A percentile compares a stretch with the other conserved stretches of the same genome.
phyloP scores from a whole-genome alignment of 805 yeast genomes.

The Saturnispora sanitii region DNA sequence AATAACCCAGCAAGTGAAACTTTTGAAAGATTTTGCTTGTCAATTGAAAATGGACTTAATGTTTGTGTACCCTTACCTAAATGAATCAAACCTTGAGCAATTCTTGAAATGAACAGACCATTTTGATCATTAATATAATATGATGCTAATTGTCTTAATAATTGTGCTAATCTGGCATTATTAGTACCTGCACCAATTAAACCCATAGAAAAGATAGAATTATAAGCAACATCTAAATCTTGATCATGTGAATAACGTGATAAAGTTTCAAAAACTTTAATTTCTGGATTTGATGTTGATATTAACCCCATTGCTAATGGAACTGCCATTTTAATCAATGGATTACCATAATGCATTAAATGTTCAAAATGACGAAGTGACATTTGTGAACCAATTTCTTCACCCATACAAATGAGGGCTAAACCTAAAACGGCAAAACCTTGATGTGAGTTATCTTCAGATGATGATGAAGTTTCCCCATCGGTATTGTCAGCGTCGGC shows the following conservation, averaged over 20 bases:
- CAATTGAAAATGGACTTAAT: conserved; percentile 80
- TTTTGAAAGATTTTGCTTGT: conserved; percentile 77
- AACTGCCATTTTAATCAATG: conserved; percentile 83
- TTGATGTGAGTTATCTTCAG: conserved; percentile 47
- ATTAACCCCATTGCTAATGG: conserved; percentile 98
- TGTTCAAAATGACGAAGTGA: conserved; percentile 94
- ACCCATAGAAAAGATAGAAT: conserved; percentile 95
- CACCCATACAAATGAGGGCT: conserved; percentile 94
- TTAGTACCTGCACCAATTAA: conserved; percentile 97
- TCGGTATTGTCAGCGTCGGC: conserved; percentile 26
- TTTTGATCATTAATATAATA: conserved; percentile 88
- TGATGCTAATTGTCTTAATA: conserved; percentile 87
- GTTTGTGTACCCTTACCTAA: conserved; percentile 94
- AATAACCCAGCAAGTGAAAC: conserved; percentile 84
- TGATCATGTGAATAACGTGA: conserved; percentile 95
- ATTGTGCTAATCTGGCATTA: conserved; percentile 94
- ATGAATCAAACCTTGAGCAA: conserved; percentile 91
- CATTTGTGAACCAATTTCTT: conserved; percentile 97
- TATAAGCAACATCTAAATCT: conserved; percentile 87
- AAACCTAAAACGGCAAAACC: conserved; percentile 92
- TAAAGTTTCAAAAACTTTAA: conserved; percentile 92
- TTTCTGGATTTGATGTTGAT: conserved; percentile 88
- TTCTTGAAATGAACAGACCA: conserved; percentile 82
- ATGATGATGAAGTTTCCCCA: conserved; percentile 17
- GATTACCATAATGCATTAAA: conserved; percentile 94